Evolutionary conservation across 2,329 filamentous ascomycete genomes (phyloP), one percentile per base, ranked within the genome.

Genomic region (Aspergillus sp.): DNA sequence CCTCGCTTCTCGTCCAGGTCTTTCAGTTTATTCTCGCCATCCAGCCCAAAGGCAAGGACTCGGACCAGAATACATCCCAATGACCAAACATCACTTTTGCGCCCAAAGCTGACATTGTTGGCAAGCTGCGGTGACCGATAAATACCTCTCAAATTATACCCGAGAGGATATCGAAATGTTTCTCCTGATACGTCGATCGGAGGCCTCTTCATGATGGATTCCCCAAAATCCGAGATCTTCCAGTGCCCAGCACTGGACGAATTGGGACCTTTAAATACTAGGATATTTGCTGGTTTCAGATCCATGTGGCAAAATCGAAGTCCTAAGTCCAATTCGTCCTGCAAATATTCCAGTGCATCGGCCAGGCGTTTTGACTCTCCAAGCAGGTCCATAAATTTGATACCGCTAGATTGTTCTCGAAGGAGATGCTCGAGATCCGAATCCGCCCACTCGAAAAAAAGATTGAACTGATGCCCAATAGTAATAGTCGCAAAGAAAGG

Each of bases 141-240:
- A 19, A 43, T 41, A 1, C 59, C 58, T 5, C 11, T 17, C 25
- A 31, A 31, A 52, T 27, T 33, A 11, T 21, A 0, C 4, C 11
- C 9, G 21, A 25, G 41, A 44, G 11, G 25, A 21, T 31, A 33
- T 9, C 3, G 21, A 21, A 51, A 51, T 9, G 27, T 31, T 8
- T 56, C 25, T 4, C 27, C 52, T n/a, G 21, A 17, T 17, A n/a
- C 25, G 11, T 45, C 12, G n/a, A 45, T 3, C 44, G 25, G 11
- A 19, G 31, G 19, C 58, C 37, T 7, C 2, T 33, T 41, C 19
- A 63, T 52, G 6, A 58, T 54, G 6, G 66, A 68, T 7, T 65
- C 58, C 4, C 66, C 65, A 39, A 69, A 69, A 48, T 69, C 66
- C 1, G 59, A 46, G 14, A 69, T 68, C 52, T 57, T 66, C 67